These are phyloP conservation scores for Sarocladium kiliense DNA, from an alignment of 2,329 filamentous ascomycete genomes.

Conservation along the genomic window DNA sequence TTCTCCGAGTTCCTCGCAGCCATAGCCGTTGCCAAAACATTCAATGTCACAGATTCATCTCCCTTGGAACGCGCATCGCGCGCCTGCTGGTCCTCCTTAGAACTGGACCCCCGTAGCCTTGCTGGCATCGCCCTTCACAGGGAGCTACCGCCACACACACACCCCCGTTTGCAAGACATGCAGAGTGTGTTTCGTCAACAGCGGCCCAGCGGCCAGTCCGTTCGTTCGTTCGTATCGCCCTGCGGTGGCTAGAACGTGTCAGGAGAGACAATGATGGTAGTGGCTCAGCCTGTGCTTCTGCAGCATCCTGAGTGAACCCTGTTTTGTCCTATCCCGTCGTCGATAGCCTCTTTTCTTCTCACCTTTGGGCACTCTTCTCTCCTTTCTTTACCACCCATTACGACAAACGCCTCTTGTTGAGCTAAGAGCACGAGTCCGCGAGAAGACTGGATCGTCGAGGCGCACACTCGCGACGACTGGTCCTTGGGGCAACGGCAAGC, in stretches of 20 bases:
- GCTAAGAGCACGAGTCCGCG: neutral
- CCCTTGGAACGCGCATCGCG: slow-evolving; percentile 9
- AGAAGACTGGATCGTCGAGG: neutral
- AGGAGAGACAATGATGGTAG: slow-evolving; percentile 6
- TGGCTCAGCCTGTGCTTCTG: neutral
- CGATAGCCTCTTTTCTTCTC: neutral
- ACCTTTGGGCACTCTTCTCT: neutral
- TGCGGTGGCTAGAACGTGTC: slow-evolving; percentile 7
- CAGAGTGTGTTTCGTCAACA: slow-evolving; percentile 5
- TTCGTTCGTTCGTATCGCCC: neutral
- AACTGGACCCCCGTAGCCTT: neutral
- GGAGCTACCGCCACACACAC: neutral
- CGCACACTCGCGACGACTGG: neutral
- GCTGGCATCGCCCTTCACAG: neutral
- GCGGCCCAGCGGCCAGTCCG: slow-evolving; percentile 4
- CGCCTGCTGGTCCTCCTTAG: neutral
- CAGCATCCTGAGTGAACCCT: slow-evolving; percentile 2
- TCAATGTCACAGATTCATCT: slow-evolving; percentile 9
- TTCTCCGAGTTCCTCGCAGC: neutral
- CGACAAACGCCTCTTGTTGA: neutral
- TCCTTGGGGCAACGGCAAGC: neutral
- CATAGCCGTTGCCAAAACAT: slow-evolving; percentile 1
- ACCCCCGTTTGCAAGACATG: slow-evolving; percentile 6
- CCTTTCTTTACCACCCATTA: neutral
- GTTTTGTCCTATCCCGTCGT: neutral